Percentiles rank a stretch among this genome's conserved stretches.
Conservation (phyloP, 2,329 filamentous ascomycete genomes). For the Hymenoscyphus fraxineus region DNA sequence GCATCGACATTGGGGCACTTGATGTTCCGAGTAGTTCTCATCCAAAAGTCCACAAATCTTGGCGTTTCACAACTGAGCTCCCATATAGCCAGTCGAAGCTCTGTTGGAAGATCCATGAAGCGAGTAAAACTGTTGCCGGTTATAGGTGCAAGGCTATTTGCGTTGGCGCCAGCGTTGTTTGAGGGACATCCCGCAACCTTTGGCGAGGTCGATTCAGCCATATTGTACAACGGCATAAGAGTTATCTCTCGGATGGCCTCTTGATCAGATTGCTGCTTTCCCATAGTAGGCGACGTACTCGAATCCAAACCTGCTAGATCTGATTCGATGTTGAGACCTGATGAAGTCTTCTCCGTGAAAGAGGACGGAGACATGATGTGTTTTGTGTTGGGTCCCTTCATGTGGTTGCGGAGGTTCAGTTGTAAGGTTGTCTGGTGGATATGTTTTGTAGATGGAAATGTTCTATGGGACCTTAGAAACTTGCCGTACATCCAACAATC, state of each 20-base stretch:
- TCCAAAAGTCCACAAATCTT: background rate
- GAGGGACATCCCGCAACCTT: background rate
- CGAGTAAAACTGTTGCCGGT: background rate
- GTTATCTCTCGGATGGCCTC: background rate
- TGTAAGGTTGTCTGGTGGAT: no score
- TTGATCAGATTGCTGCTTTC: background rate
- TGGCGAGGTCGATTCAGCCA: background rate
- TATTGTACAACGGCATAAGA: background rate
- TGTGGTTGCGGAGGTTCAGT: no score
- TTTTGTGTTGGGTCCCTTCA: background rate
- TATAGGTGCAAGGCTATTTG: background rate
- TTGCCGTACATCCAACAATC: no score
- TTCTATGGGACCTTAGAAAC: no score
- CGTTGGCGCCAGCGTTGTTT: background rate
- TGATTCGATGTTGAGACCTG: background rate
- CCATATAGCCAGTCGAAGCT: background rate
- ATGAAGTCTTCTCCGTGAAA: background rate
- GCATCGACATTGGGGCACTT: background rate
- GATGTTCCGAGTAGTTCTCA: background rate
- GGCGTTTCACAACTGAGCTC: background rate
- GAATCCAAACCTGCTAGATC: background rate
- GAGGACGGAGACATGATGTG: background rate
- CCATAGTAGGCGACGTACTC: background rate
- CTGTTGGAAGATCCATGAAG: background rate
- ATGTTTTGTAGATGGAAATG: no score